Base-by-base conservation (phyloP, 306 rosid species). In the Casuarina cunninghamiana region DNA sequence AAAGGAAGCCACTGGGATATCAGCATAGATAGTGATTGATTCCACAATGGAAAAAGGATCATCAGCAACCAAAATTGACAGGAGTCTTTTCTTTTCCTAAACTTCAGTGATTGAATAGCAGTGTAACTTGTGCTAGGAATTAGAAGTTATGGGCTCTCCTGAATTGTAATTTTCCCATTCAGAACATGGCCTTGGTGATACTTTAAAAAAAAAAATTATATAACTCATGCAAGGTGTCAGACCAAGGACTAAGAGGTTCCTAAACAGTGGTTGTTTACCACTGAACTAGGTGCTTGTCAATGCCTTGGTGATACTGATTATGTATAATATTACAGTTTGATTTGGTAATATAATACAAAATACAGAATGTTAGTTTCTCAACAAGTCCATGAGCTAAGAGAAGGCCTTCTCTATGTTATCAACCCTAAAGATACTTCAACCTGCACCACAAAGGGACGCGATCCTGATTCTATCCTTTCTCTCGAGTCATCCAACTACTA, bases 1-100 rank as follows among this genome's bases (percentile, higher is more conserved):
- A 75, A 89, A 85, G 79, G 96, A 89, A 82, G 97, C 96, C 68
- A 90, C 91, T 57, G 97, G 97, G 45, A 72, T 69, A 80, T 83
- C 92, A 72, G 48, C 88, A 57, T 93, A 90, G 88, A 81, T 77
- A 51, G 53, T 63, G 79, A 81, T 54, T 42, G 19, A 71, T 55
- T 44, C 53, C 41, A 57, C 48, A 41, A 21, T 19, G 43, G 69
- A 62, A 35, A 63, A 21, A 53, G 55, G 39, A 55, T 57, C 62
- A 39, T 68, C 61, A 51, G 66, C 6, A 1, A 21, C 46, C 32
- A 17, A 58, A 60, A 63, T 43, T 26, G 10, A 67, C 19, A 8
- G 6, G 10, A 35, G 48, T 43, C 13, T 58, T 58, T 48, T 6
- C 41, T 75, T 74, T 37, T 26, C 65, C 50, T 45, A 71, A 3